phyloP scores from a whole-genome alignment of 352 stramenopile genomes.

The Pythium folliculosum region DNA sequence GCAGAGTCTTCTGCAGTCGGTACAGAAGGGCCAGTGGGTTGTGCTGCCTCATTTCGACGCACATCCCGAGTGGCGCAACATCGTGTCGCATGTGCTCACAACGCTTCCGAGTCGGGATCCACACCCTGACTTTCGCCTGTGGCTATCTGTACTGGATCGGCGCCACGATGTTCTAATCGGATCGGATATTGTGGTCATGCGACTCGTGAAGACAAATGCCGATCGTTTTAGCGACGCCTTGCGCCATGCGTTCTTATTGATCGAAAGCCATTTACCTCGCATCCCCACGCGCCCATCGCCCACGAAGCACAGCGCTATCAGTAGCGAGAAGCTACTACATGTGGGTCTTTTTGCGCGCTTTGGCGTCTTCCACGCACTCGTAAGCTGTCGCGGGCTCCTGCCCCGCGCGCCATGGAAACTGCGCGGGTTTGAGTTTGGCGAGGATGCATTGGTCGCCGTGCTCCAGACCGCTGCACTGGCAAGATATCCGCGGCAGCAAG shows the following conservation, averaged over 20 bases:
- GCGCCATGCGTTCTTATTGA: neutral
- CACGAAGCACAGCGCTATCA: neutral
- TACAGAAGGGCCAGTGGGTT: slow-evolving; percentile 58
- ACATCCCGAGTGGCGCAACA: slow-evolving; percentile 18
- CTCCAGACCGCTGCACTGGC: neutral
- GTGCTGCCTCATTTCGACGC: slow-evolving; percentile 47
- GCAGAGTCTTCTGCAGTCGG: slow-evolving; percentile 33
- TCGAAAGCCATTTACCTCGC: slow-evolving; percentile 17
- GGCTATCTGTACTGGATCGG: slow-evolving; percentile 36
- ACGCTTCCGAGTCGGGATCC: slow-evolving; percentile 28
- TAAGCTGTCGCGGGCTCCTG: slow-evolving; percentile 12
- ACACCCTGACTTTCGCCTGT: slow-evolving; percentile 69
- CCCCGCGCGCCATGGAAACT: neutral
- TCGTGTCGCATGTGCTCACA: slow-evolving; percentile 38
- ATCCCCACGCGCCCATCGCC: neutral
- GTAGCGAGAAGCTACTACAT: neutral
- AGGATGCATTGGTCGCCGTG: neutral
- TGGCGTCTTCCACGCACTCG: slow-evolving; percentile 16
- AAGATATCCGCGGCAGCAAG: neutral
- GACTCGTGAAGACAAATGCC: slow-evolving; percentile 4
- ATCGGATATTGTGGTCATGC: neutral
- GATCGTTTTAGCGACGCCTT: neutral
- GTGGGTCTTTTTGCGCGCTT: slow-evolving; percentile 22
- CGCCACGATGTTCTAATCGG: slow-evolving; percentile 2
- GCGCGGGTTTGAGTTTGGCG: neutral